Base-by-base conservation (phyloP, 495 filamentous ascomycete species). In the Penicillium parvum region DNA sequence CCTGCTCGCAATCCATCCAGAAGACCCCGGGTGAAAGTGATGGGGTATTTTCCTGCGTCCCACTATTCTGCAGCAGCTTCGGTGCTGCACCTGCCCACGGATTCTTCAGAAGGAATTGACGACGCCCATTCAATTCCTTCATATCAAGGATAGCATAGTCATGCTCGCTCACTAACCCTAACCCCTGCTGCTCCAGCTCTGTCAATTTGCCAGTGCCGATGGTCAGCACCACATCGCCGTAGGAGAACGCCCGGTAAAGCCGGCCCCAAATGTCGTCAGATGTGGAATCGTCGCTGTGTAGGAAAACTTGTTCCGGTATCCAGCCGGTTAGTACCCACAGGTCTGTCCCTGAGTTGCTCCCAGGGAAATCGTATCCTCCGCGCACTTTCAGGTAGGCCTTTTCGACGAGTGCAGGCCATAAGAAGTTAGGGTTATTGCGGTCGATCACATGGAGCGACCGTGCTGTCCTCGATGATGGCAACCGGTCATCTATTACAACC, bases 371-470 rank as follows among this genome's bases (percentile, higher is more conserved):
- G 61, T 99, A 99, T 22, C 92, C 94, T 22, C 94, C 94, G 15
- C 89, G 78, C 6, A 97, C 77, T 66, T 97, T 99, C n/a, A 99
- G 69, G 48, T 97, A 99, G 3, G 92, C 92, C 57, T 99, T 99
- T 63, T 99, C 92, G 23, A 96, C 68, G 19, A 99, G 68, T 17
- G 92, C 90, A n/a, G 91, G 92, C 87, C 88, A 96, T 15, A 96
- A 58, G 26, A 90, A 72, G 12, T 60, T 63, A 8, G 84, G 81
- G 47, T 95, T 84, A 20, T 83, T 83, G 16, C 89, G 78, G 55
- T 97, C 90, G 27, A 91, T 76, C n/a, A 97, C 88, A 63, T 95
- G 86, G 1, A 97, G 72, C 3, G 81, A 77, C 25, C 86, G 79
- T 19, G 72, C 52, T 26, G 83, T 79, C 18, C 77, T 87, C 2